Base-by-base conservation (phyloP, 441 rosid genomes). In the Hura crepitans region DNA sequence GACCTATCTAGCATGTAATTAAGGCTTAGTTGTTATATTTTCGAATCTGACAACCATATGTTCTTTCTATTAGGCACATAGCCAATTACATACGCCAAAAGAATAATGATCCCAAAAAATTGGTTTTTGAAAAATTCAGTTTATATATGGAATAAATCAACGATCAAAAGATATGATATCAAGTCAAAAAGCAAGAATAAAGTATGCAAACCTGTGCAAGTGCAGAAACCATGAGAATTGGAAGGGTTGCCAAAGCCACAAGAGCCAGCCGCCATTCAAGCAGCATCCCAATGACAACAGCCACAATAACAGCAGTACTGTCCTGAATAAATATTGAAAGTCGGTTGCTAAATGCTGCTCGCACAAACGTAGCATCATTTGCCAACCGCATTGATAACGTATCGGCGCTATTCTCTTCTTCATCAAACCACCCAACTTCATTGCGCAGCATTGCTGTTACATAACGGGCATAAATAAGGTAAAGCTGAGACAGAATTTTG, bases 341-440 rank as follows among this genome's bases (percentile, higher is more conserved):
- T 33, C 98, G 86, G 74, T 92, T 92, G 83, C 98, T 92, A 75
- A 92, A 92, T 70, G 98, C 92, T 71, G 99, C 98, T 59, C 99
- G 84, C 35, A 92, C 99, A 77, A 90, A 92, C 63, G 97, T 95
- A 76, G 99, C 99, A 87, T 95, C 99, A 79, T 91, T 95, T 54
- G 99, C 99, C 85, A 95, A 83, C 69, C 96, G 96, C 98, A 92
- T 92, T 46, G 98, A 92, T 78, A 95, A 82, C 22, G 90, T 88
- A 74, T 92, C 99, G 18, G 98, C 93, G 73, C 95, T 91, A 73
- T 95, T 92, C 50, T 95, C 98, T 82, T 95, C 98, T 55, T 95
- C 92, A 79, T 95, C 99, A 78, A 91, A 95, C 99, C 99, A 92
- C 75, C 96, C 99, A 81, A 88, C 93, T 84, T 95, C 99, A 77